Base-by-base conservation (phyloP, 345 rosid genomes). In the Garcia nutans region DNA sequence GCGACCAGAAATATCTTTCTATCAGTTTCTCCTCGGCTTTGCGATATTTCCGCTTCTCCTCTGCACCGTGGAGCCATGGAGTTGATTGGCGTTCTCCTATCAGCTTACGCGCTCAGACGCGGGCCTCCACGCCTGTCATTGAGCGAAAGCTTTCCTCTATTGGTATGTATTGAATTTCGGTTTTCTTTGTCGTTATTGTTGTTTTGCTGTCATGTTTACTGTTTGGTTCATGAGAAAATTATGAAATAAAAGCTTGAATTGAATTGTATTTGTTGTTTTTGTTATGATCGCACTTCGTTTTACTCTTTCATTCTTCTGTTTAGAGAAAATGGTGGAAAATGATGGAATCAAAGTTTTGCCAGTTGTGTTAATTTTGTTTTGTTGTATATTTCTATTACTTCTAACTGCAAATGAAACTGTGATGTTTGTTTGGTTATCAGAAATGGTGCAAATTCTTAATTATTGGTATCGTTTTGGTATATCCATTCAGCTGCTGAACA, bases 401-500 rank as follows among this genome's bases (percentile, higher is more conserved):
- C 0, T 0, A 28, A 2, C 20, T 17, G 58, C 19, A 54, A 54
- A 16, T 54, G 22, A 22, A 54, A 54, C 1, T 47, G 10, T 47
- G 50, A 47, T 47, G 50, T 47, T 47, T 37, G 41, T 37, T 50
- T 50, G 16, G 55, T 50, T 54, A 5, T 54, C 19, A 54, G 20
- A 4, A 0, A n/a, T 5, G 20, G n/a, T 3, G 3, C 33, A 24
- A 1, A 60, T 60, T 23, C 31, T 22, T 68, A n/a, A n/a, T n/a
- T n/a, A 45, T 47, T 9, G 13, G 52, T 1, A 68, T 49, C 16
- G 65, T 24, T 72, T 62, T 70, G 67, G 63, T 82, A 60, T 24
- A 60, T 60, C n/a, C 84, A 5, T 80, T 59, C 90, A 96, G 99
- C 98, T 78, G 74, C 97, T 10, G 97, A 89, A 33, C 89, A 93